Conservation (phyloP, 2,329 filamentous ascomycete genomes). For the Leptographium wingfieldii region DNA sequence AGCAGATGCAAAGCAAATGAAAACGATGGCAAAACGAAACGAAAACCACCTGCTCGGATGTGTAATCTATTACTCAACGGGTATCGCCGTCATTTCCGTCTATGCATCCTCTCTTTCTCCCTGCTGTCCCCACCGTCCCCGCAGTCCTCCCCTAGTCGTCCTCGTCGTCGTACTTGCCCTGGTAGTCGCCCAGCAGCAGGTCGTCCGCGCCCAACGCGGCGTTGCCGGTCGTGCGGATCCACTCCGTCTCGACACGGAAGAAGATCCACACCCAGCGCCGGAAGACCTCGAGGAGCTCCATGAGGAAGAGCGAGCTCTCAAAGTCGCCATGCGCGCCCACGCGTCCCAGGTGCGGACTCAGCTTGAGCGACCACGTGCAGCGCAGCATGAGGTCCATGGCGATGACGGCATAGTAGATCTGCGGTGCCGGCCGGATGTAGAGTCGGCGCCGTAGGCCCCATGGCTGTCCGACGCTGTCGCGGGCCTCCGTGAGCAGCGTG, state of each 20-base stretch:
- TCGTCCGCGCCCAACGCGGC: slow-evolving; percentile 50
- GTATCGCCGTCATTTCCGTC: neutral
- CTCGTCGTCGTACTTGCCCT: slow-evolving; percentile 44
- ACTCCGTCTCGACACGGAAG: slow-evolving; percentile 89
- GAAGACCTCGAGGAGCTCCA: slow-evolving; percentile 77
- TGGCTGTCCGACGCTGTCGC: slow-evolving; percentile 51
- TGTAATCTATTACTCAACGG: neutral
- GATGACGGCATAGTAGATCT: slow-evolving; percentile 75
- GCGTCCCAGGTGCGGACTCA: slow-evolving; percentile 69
- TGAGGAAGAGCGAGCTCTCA: slow-evolving; percentile 76
- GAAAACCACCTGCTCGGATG: neutral
- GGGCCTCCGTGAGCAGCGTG: slow-evolving; percentile 52
- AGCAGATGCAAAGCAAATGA: neutral
- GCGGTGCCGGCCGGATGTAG: slow-evolving; percentile 51
- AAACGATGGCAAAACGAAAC: neutral
- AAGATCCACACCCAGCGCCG: slow-evolving; percentile 96
- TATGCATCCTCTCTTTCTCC: neutral
- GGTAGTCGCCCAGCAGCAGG: slow-evolving; percentile 60
- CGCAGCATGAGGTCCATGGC: slow-evolving; percentile 66
- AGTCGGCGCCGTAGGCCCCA: slow-evolving; percentile 67
- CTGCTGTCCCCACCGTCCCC: too few species aligned
- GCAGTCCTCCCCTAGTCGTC: slow-evolving; percentile 1
- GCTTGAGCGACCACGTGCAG: slow-evolving; percentile 84
- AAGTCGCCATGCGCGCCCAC: slow-evolving; percentile 54
- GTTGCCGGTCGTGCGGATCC: slow-evolving; percentile 51